Conservation (phyloP, 768 basidiomycete genomes). For the Lactarius pseudohatsudake region DNA sequence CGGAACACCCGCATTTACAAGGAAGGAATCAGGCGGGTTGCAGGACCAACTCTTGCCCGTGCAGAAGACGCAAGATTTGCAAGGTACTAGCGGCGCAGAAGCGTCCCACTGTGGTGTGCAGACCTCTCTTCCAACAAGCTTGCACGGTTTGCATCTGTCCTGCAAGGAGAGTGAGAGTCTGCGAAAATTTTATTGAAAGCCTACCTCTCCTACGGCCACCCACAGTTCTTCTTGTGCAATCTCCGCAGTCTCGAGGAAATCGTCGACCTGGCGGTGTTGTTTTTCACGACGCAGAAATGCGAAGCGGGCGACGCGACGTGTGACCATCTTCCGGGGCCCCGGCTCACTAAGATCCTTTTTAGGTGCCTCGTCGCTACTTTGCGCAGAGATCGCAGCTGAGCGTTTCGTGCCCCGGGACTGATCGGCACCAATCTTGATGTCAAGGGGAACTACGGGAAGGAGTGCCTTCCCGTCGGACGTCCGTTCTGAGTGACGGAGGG, state of each 20-base stretch:
- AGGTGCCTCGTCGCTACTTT: neutral
- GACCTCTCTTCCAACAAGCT: neutral
- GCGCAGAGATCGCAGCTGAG: neutral
- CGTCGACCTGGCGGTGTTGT: neutral
- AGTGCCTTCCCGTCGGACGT: no score
- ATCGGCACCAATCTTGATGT: neutral
- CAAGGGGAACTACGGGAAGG: no score
- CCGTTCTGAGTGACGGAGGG: no score
- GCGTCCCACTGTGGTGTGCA: neutral
- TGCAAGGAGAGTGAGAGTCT: neutral
- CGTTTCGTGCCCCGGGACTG: neutral
- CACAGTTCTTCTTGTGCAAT: neutral
- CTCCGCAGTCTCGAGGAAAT: neutral
- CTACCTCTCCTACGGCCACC: neutral
- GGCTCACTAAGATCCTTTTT: neutral
- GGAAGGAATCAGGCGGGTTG: neutral
- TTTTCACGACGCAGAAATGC: neutral
- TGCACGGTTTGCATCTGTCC: neutral
- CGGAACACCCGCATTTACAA: neutral
- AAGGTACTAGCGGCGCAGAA: neutral
- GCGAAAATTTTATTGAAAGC: neutral
- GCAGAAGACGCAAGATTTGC: neutral
- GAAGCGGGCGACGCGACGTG: neutral
- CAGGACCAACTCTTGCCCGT: neutral
- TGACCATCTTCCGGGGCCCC: neutral